phyloP scores from a whole-genome alignment of 108 stramenopile genomes.

The Cylindrotheca fusiformis region DNA sequence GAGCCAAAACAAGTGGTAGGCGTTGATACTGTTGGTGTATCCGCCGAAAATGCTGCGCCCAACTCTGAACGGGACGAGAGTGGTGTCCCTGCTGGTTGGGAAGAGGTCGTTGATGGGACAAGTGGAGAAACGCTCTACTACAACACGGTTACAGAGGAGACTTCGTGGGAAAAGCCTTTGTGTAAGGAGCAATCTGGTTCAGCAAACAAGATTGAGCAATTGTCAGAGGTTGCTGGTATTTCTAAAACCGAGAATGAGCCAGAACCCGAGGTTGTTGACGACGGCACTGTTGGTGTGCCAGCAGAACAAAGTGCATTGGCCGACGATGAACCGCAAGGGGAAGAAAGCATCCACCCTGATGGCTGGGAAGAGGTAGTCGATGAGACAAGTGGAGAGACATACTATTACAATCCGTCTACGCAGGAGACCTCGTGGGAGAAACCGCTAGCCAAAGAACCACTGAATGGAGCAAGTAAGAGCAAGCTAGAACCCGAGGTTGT shows the following conservation, averaged over 20 bases:
- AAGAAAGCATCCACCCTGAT: background rate
- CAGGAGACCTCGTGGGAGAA: constrained; percentile 27
- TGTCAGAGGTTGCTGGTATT: background rate
- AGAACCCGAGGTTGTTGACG: constrained; percentile 7
- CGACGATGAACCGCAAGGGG: background rate
- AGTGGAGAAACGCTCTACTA: constrained; percentile 22
- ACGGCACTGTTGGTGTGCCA: background rate
- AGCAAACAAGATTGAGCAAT: background rate
- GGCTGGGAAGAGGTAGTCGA: background rate
- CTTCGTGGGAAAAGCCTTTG: constrained; percentile 27
- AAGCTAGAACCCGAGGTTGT: constrained; percentile 1
- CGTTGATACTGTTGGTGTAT: background rate
- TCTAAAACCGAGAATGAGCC: background rate
- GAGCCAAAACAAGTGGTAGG: background rate
- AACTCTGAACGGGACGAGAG: background rate
- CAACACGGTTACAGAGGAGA: constrained; percentile 24
- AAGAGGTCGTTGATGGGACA: constrained; percentile 10
- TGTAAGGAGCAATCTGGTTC: too few species aligned
- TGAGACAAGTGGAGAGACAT: background rate
- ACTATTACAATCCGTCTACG: constrained; percentile 28
- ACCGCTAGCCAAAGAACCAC: background rate
- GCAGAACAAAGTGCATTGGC: background rate
- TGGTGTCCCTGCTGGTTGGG: constrained; percentile 3
- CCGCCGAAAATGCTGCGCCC: constrained; percentile 1
- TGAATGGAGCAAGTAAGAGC: background rate